Base-by-base conservation (phyloP, 2,329 filamentous ascomycete species). In the Penicillium aurantiogriseum region DNA sequence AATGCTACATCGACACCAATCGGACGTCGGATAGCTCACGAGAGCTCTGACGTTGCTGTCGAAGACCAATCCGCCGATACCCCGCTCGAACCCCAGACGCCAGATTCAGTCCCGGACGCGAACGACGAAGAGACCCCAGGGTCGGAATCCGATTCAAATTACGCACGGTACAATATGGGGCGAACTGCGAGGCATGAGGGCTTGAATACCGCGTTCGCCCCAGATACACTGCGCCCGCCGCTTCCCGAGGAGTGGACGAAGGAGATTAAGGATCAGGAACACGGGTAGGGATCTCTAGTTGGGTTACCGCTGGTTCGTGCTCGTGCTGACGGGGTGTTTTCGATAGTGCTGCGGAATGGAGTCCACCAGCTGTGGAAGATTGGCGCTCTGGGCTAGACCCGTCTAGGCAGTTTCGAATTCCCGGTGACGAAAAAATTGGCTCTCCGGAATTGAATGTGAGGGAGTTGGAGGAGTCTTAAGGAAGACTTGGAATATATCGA, bases 211-310 rank as follows among this genome's bases (percentile, higher is more conserved):
- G 13, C 11, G 13, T 6, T 33, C 31, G 31, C 31, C 9, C 23
- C 45, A 36, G 52, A 49, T n/a, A 40, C 36, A 15, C 36, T 19
- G 11, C 53, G 53, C 21, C 53, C 53, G 25, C 46, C 46, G 19
- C 53, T 56, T 31, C 53, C 53, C 13, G 53, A 51, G 39, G 25
- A 21, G 39, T 56, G 53, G 53, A 56, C 53, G 23, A 50, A 38
- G 15, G 53, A 56, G 5, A 8, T 15, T 10, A 39, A 45, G 47
- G 53, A 38, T 9, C 46, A 6, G 17, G 39, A 56, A 4, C n/a
- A 43, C 13, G 29, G 31, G 53, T 56, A 51, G 21, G 53, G 13
- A 15, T n/a, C 35, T 27, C 23, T 33, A 23, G 7, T 23, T 31
- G 51, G 29, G 29, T 46, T 10, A 19, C 13, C 2, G 19, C 15